Evolutionary conservation across 1,139 yeast genomes (phyloP).

Genomic region (Blastobotrys niveus): DNA sequence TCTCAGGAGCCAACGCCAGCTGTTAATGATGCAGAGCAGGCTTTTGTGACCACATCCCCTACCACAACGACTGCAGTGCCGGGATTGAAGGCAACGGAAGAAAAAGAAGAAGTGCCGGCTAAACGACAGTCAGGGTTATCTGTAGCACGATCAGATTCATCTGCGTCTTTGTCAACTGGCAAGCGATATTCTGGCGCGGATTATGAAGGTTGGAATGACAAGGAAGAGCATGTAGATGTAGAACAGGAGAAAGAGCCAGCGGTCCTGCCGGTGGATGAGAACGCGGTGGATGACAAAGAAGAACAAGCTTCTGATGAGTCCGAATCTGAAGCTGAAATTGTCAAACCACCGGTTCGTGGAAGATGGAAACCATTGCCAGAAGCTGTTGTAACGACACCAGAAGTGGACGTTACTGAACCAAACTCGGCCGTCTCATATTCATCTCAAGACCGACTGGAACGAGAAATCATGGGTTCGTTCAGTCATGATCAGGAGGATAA

Average conservation of each 20-base stretch:
- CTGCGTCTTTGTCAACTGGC: slow-evolving; percentile 31
- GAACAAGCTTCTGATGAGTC: not conserved
- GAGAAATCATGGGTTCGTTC: slow-evolving; percentile 27
- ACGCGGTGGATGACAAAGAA: not conserved
- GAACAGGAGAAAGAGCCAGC: not conserved
- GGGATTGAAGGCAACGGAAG: too few species aligned
- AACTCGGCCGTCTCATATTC: slow-evolving; percentile 10
- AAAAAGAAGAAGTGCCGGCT: too few species aligned
- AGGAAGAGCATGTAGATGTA: not conserved
- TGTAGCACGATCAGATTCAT: too few species aligned
- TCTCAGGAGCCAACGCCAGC: slow-evolving; percentile 12
- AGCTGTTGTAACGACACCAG: slow-evolving; percentile 7
- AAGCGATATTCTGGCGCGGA: slow-evolving; percentile 20
- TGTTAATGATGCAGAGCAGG: slow-evolving; percentile 7
- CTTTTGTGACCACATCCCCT: not conserved
- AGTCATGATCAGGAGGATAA: slow-evolving; percentile 6
- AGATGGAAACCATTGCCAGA: slow-evolving; percentile 21
- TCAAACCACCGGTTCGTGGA: slow-evolving; percentile 13
- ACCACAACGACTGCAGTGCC: too few species aligned
- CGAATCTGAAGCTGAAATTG: not conserved
- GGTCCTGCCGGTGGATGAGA: not conserved
- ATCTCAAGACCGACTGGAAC: slow-evolving; percentile 23
- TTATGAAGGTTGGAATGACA: not conserved
- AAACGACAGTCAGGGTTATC: slow-evolving; percentile 7
- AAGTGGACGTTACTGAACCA: not conserved